Evolutionary conservation across 371 early-diverging fungal genomes (phyloP), one percentile per base, ranked within the genome.

Genomic region (Nematocida homosporus): DNA sequence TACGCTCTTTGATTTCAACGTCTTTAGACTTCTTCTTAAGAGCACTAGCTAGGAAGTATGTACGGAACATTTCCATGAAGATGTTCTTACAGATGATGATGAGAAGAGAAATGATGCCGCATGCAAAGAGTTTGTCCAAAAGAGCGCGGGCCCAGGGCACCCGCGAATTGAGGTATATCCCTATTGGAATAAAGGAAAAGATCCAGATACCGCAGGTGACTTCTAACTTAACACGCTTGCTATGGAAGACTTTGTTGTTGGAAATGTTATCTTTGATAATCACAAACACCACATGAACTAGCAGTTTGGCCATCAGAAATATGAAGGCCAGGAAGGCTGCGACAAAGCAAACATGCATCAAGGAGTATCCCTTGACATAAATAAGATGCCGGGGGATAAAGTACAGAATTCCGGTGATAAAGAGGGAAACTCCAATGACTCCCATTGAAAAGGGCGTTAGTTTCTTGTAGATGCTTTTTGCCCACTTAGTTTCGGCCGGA

Each of bases 1-100:
- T 81, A 50, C 59, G 79, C 42, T 84, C 83, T 25, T 66, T 83
- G 50, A 69, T 61, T n/a, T 81, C 75, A 0, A 80, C 76, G 35
- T 82, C 79, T 32, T 78, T 65, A 0, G 80, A 57, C 65, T 84
- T 84, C 6, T 35, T 44, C 23, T 69, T 77, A 30, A 84, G 69
- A 25, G 76, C 68, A 55, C 60, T 60, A 34, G 55, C 35, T 2
- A 84, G 35, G 52, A 83, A 84, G 47, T 61, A 66, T 37, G 50
- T 66, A 8, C 78, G 66, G 66, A 84, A 84, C 42, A 61, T 56
- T 23, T 61, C 64, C 54, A 82, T 79, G 25, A 56, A 18, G 23
- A 80, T 13, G 0, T 50, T 53, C 34, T 78, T 59, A 3, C 47
- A 29, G 13, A 66, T 41, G 48, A 81, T n/a, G 37, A 76, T 66